Evolutionary conservation across 345 rosid species (phyloP), one percentile per base, ranked within the genome.

Genomic region (Durio zibethinus): DNA sequence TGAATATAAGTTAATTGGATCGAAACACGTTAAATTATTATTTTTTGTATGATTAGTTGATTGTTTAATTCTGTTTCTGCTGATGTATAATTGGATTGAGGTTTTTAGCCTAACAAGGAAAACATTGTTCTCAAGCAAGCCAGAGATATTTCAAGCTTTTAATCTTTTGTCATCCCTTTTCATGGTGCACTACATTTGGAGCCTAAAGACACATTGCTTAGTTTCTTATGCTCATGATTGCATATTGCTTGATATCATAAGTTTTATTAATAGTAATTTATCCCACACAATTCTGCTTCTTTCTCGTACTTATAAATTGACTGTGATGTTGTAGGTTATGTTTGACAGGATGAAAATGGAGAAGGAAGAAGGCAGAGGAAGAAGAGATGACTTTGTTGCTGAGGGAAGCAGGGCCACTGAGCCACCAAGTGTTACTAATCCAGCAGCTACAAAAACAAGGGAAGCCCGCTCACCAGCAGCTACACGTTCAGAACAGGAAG

Each of bases 341-440:
- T 86, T 88, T 72, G 94, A 93, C 85, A 78, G 87, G 77, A 80
- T 87, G 83, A 94, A 86, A 82, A 66, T 87, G 50, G 97, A 90
- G 60, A 95, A 92, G 77, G 96, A 95, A 71, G 98, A 92, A 80
- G 93, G 93, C 42, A 81, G 92, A 81, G 96, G 97, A 70, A n/a
- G n/a, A n/a, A 78, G 84, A 70, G 93, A 84, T 21, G 75, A 57
- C 43, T 31, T 35, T 4, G 50, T 5, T 1, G 40, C 67, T 1
- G 77, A 75, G 63, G 15, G 78, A 11, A 48, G 50, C 40, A 31
- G 67, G 70, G 72, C 36, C 45, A 66, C 64, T 6, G 70, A 73
- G 53, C 29, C 56, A 23, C 76, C 43, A 43, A 8, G 62, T 10
- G 52, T 18, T n/a, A 16, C 64, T 0, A 67, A 68, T 10, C 52